Evolutionary conservation across 129 eudicot genomes (phyloP).

Genomic region (Glebionis coronaria): DNA sequence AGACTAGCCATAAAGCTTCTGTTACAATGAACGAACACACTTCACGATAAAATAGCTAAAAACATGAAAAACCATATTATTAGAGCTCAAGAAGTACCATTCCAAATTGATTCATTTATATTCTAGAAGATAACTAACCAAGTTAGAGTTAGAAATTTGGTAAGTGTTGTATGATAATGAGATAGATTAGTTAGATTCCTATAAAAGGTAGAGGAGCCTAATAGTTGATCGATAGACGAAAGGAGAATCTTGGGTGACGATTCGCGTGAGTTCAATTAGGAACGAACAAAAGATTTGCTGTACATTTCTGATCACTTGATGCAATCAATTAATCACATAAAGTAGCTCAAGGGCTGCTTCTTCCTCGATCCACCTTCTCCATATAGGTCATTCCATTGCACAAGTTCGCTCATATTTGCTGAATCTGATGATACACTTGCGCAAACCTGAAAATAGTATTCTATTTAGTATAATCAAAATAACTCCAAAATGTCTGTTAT

Average conservation of each 20-base stretch:
- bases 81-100: no score
- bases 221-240: background rate
- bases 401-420: constrained; percentile 58
- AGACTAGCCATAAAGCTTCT: no score
- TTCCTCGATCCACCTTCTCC: constrained; percentile 89
- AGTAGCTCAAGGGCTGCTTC: constrained; percentile 62
- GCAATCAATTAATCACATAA: constrained; percentile 44
- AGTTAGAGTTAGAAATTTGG: background rate
- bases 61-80: no score
- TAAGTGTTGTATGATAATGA: background rate
- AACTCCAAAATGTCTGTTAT: background rate
- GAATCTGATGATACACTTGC: constrained; percentile 87
- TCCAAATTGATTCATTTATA: background rate
- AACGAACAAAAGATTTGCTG: constrained; percentile 13
- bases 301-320: constrained; percentile 22
- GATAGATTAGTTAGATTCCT: background rate
- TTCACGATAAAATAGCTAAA: no score
- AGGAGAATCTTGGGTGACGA: background rate
- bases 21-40: no score
- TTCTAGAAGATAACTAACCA: background rate
- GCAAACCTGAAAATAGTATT: constrained; percentile 44
- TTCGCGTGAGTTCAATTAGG: background rate
- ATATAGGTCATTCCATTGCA: constrained; percentile 70
- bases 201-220: background rate
- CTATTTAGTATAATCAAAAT: background rate